Conservation (phyloP, 257 asterid species). For the Orobanche coerulescens region DNA sequence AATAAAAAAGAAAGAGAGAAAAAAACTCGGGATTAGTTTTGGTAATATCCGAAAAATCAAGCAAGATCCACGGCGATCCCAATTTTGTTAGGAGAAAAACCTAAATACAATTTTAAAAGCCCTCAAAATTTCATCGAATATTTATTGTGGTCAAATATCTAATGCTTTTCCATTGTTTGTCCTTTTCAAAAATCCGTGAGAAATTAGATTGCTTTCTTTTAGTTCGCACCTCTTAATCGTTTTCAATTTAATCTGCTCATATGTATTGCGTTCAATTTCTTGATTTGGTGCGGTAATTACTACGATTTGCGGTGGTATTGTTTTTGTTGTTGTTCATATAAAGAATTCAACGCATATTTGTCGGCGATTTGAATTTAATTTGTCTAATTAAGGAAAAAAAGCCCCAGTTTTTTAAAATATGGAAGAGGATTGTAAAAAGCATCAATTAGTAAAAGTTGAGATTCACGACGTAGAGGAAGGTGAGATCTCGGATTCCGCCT, state of each 20-base stretch:
- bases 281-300: conserved; percentile 19
- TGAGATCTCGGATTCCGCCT: conserved; percentile 88
- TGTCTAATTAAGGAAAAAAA: conserved; percentile 25
- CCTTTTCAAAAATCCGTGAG: conserved; percentile 1
- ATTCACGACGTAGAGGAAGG: conserved; percentile 80
- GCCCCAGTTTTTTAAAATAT: conserved; percentile 24
- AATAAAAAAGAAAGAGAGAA: neutral
- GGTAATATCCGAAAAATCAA: conserved; percentile 11
- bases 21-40: conserved; percentile 19
- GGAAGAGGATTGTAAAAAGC: conserved; percentile 51
- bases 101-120: conserved; percentile 7
- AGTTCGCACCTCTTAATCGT: neutral
- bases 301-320: conserved; percentile 14
- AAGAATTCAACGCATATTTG: conserved; percentile 20
- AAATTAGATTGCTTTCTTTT: conserved; percentile 9
- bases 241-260: neutral
- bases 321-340: too few species aligned
- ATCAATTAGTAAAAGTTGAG: conserved; percentile 23
- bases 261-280: conserved; percentile 13
- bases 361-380: conserved; percentile 35
- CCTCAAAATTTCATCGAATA: conserved; percentile 20
- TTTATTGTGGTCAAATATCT: conserved; percentile 11
- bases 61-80: conserved; percentile 24
- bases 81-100: neutral
- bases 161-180: neutral